Evolutionary conservation across 345 rosid species (phyloP).

Genomic region (Syzygium aromaticum): DNA sequence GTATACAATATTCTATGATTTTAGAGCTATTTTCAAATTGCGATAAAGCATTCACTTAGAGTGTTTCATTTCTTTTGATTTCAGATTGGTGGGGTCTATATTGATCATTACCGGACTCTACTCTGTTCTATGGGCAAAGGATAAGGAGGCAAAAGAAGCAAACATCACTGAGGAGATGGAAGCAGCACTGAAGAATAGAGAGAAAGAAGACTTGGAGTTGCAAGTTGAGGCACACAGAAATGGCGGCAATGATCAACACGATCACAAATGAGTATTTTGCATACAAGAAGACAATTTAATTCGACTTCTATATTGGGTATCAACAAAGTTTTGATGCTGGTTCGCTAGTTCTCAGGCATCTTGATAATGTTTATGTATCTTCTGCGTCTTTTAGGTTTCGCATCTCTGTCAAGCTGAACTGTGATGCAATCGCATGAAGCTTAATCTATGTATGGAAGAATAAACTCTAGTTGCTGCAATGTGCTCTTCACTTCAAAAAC

Average conservation of each 20-base stretch:
- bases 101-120: slow-evolving; percentile 70
- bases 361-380: not conserved
- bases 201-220: not conserved
- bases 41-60: not conserved
- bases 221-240: not conserved
- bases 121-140: slow-evolving; percentile 88
- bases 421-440: not conserved
- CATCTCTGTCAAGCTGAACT: not conserved
- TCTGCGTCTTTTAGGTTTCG: not conserved
- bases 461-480: not conserved
- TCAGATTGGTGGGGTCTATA: slow-evolving; percentile 59
- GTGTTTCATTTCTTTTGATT: not conserved
- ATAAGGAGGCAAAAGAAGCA: slow-evolving; percentile 26
- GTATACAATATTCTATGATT: not conserved
- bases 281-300: not conserved
- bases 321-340: not conserved
- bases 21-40: not conserved
- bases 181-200: not conserved
- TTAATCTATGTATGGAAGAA: not conserved
- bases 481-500: not conserved
- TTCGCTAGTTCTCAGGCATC: not conserved
- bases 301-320: not conserved
- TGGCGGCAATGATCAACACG: not conserved
- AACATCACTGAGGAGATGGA: not conserved
- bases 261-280: not conserved